Conservation (phyloP, 2,329 filamentous ascomycete species). For the Botryotinia convoluta region DNA sequence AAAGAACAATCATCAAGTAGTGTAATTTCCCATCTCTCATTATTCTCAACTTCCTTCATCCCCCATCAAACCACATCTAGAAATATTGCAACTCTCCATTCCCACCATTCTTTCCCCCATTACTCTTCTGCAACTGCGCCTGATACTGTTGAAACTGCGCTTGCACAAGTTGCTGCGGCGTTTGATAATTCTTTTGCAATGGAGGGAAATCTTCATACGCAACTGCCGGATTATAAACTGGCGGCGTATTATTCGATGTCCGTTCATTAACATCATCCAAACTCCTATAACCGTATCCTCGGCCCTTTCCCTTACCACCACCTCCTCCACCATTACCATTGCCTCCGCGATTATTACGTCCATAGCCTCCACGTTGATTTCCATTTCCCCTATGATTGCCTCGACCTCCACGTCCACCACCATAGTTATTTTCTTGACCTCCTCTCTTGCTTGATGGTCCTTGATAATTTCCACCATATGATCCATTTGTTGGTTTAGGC, state of each 20-base stretch:
- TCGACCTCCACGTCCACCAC: slow-evolving; percentile 36
- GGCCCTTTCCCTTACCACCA: slow-evolving; percentile 45
- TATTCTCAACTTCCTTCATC: neutral
- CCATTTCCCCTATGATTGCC: slow-evolving; percentile 44
- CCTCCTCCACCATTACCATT: slow-evolving; percentile 37
- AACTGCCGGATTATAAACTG: slow-evolving; percentile 36
- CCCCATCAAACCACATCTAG: slow-evolving; percentile 12
- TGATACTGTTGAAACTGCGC: slow-evolving; percentile 38
- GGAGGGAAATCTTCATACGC: slow-evolving; percentile 40
- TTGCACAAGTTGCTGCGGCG: slow-evolving; percentile 37
- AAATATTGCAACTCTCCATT: slow-evolving; percentile 37
- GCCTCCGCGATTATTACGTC: slow-evolving; percentile 35
- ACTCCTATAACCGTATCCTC: slow-evolving; percentile 59
- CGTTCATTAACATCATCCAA: slow-evolving; percentile 61
- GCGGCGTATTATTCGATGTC: slow-evolving; percentile 41
- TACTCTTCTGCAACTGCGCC: slow-evolving; percentile 34
- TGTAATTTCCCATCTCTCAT: neutral
- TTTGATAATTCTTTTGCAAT: slow-evolving; percentile 38
- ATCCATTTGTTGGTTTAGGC: slow-evolving; percentile 31
- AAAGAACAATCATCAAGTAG: neutral
- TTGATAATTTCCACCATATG: slow-evolving; percentile 35
- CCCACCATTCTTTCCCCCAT: slow-evolving; percentile 27
- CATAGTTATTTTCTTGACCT: slow-evolving; percentile 34
- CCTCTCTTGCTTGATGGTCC: slow-evolving; percentile 36
- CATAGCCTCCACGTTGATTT: slow-evolving; percentile 39